Base-by-base conservation (phyloP, 2,329 filamentous ascomycete genomes). In the Aspergillus viridinutans region DNA sequence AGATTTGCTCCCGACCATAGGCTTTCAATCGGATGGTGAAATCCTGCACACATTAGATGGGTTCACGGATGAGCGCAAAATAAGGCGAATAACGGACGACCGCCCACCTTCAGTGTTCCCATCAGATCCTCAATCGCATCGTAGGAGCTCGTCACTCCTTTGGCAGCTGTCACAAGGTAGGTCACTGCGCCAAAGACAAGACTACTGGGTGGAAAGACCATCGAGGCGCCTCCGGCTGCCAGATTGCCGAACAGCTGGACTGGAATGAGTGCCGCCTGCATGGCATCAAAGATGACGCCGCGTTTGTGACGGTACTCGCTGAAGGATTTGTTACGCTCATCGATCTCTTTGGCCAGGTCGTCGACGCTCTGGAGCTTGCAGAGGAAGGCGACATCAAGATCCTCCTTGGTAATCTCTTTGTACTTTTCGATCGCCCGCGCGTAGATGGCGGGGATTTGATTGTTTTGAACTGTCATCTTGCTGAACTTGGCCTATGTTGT, bases 81-180 rank as follows among this genome's bases (percentile, higher is more conserved):
- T 45, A 0, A 21, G 7, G 9, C 21, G 23, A 23, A 17, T n/a
- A 3, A 4, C 4, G 20, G 21, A 47, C 14, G 43, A 12, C 12
- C 6, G 14, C 40, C 40, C 21, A 59, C 57, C 47, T 60, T 53
- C 25, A 60, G 62, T 32, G 73, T 71, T 10, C 71, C 71, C 63
- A 81, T 77, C 25, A 81, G 62, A 49, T 77, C 76, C 2, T 76
- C 61, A 6, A 81, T 80, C 5, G 72, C 72, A 61, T 81, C 76
- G 50, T 81, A 81, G 7, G 72, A 71, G 0, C 73, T 64, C 0
- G 76, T 79, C 17, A 80, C 78, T 51, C 78, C 74, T 21, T 74
- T 73, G 1, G 78, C 79, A 8, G 78, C 77, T 35, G 70, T 70
- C 20, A 81, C 69, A 8, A 81, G 66, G 54, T 78, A 76, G 14